Evolutionary conservation across 163 green algal genomes (phyloP).

Genomic region (Chlorella variabilis): DNA sequence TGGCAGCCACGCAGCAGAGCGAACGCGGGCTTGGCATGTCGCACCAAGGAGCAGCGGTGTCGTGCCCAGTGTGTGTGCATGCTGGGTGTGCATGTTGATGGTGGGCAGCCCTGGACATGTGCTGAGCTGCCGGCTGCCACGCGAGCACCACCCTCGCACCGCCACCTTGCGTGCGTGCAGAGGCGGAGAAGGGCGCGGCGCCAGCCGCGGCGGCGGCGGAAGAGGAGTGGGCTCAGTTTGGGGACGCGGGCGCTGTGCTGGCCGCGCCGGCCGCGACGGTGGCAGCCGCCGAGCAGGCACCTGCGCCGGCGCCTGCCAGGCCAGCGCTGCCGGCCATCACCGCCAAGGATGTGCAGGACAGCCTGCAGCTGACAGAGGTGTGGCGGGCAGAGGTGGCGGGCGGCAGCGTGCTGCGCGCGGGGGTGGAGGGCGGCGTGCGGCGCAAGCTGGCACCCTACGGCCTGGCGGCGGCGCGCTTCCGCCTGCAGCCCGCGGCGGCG

Average conservation of each 20-base stretch:
- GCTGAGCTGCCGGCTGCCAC: too few species aligned
- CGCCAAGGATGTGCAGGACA: conserved; percentile 36
- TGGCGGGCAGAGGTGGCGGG: conserved; percentile 48
- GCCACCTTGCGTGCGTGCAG: background rate
- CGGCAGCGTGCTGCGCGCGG: conserved; percentile 41
- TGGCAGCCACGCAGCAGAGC: background rate
- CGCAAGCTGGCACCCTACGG: conserved; percentile 47
- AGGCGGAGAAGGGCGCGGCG: conserved; percentile 6
- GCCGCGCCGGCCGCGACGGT: background rate
- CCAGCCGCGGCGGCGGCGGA: background rate
- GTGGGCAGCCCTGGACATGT: too few species aligned
- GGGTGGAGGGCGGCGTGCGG: conserved; percentile 33
- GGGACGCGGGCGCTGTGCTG: background rate
- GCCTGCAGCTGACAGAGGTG: conserved; percentile 61
- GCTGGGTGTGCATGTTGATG: too few species aligned
- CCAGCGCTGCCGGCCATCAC: conserved; percentile 3
- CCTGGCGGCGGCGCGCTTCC: conserved; percentile 37
- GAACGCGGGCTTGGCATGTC: background rate
- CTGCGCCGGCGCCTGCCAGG: background rate
- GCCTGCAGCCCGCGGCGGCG: background rate
- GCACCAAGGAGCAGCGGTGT: too few species aligned
- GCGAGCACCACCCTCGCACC: background rate
- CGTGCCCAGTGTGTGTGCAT: too few species aligned
- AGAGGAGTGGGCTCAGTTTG: conserved; percentile 29
- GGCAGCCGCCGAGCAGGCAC: background rate